These are phyloP conservation scores for Podospora conica DNA, from an alignment of 495 filamentous ascomycete species.

Conservation along the genomic window DNA sequence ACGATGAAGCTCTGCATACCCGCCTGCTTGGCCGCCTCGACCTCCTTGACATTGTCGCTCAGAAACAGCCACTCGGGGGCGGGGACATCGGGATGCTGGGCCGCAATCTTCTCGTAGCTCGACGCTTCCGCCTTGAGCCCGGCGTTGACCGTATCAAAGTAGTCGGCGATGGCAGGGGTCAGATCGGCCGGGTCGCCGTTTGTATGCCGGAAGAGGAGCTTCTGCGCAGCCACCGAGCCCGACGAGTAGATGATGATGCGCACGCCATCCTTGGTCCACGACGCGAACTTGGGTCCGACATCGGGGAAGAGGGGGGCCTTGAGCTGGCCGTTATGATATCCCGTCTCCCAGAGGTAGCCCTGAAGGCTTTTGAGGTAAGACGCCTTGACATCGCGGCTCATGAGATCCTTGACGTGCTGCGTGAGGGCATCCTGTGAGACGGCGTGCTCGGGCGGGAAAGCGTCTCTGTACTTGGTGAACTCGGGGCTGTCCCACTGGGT, in stretches of 20 bases:
- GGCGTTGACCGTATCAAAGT: constrained; percentile 70
- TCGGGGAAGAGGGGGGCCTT: constrained; percentile 63
- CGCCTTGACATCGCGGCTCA: constrained; percentile 58
- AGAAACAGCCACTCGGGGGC: constrained; percentile 55
- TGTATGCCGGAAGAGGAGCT: constrained; percentile 64
- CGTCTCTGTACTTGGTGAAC: constrained; percentile 53
- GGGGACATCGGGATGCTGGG: constrained; percentile 33
- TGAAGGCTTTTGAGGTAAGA: constrained; percentile 66
- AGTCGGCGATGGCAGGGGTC: constrained; percentile 47
- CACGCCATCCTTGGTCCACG: constrained; percentile 44
- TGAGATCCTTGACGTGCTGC: constrained; percentile 57
- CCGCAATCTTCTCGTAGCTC: constrained; percentile 57
- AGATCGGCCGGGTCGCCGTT: constrained; percentile 50
- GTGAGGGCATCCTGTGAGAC: constrained; percentile 44
- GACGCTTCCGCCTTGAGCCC: constrained; percentile 55
- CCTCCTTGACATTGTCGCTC: constrained; percentile 65
- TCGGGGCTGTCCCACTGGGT: constrained; percentile 52
- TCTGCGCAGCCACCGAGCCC: constrained; percentile 65
- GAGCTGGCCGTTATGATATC: constrained; percentile 55
- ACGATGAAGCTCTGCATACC: constrained; percentile 58
- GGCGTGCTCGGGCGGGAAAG: constrained; percentile 56
- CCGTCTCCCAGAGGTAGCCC: constrained; percentile 63
- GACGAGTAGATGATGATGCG: constrained; percentile 64
- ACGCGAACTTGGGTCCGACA: constrained; percentile 49
- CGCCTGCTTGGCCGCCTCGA: constrained; percentile 55